Conservation (phyloP, 805 yeast species). For the Lachancea kluyveri region DNA sequence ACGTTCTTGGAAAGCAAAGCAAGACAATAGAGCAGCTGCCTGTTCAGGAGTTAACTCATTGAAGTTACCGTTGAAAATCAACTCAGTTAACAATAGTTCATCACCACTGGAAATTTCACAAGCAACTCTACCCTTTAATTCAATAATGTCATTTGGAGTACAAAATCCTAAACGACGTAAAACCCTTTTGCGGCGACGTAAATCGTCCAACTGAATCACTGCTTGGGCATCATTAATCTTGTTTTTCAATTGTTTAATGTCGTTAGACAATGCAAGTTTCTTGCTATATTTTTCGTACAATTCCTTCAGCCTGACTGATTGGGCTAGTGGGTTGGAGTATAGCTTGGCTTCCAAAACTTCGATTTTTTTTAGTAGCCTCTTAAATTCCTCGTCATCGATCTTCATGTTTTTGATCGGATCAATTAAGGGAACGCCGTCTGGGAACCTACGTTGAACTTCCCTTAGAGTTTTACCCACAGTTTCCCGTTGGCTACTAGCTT, state of each 20-base stretch:
- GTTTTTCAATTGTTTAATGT: conserved; percentile 52
- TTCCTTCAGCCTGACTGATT: conserved; percentile 53
- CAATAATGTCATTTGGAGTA: conserved; percentile 82
- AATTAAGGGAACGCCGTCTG: conserved; percentile 85
- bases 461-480: conserved; percentile 61
- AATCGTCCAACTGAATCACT: conserved; percentile 88
- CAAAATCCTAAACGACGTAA: conserved; percentile 87
- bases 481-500: conserved; percentile 54
- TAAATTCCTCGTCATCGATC: conserved; percentile 76
- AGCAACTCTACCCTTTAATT: conserved; percentile 94
- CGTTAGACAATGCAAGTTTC: conserved; percentile 55
- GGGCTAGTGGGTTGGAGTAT: conserved; percentile 59
- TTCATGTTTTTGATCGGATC: conserved; percentile 93
- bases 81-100: conserved; percentile 78
- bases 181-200: conserved; percentile 88
- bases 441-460: conserved; percentile 78
- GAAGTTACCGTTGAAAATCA: conserved; percentile 93
- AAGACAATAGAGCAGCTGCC: conserved; percentile 85
- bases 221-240: conserved; percentile 81
- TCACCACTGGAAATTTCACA: conserved; percentile 91
- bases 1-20: conserved; percentile 96
- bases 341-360: conserved; percentile 77
- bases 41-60: conserved; percentile 83
- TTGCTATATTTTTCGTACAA: conserved; percentile 58
- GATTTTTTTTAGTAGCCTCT: conserved; percentile 62